Evolutionary conservation across 306 rosid species (phyloP).

Genomic region (Rubus parviflorus): DNA sequence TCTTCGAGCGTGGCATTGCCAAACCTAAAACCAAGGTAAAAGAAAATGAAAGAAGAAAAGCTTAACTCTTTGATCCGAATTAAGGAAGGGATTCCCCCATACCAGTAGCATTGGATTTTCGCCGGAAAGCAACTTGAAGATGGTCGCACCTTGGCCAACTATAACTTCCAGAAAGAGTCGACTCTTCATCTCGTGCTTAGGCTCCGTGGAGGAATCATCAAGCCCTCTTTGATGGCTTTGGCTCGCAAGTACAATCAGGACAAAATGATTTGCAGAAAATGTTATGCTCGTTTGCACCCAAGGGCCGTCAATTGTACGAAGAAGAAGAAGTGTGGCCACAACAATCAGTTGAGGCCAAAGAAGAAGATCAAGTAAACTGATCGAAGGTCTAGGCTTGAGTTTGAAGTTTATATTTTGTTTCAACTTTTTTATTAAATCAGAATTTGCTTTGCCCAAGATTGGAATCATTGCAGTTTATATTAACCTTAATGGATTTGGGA

Average conservation of each 20-base stretch:
- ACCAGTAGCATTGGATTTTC: constrained; percentile 80
- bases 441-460: neutral
- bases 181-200: constrained; percentile 82
- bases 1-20: constrained; percentile 96
- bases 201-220: constrained; percentile 81
- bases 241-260: constrained; percentile 90
- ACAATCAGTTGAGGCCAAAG: constrained; percentile 89
- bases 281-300: constrained; percentile 81
- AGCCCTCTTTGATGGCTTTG: constrained; percentile 87
- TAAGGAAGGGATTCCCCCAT: constrained; percentile 91
- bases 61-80: neutral
- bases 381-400: neutral
- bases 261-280: constrained; percentile 79
- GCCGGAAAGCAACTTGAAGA: constrained; percentile 86
- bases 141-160: constrained; percentile 74
- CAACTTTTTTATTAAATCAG: neutral
- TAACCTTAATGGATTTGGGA: neutral
- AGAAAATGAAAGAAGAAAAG: neutral
- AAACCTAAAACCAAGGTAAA: constrained; percentile 81
- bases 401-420: neutral
- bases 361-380: constrained; percentile 69
- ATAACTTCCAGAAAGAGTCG: constrained; percentile 82
- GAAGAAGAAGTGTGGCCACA: constrained; percentile 73
- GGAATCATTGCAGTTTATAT: neutral
- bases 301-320: constrained; percentile 82